Conservation (phyloP, 805 yeast species). For the Torulaspora microellipsoides region DNA sequence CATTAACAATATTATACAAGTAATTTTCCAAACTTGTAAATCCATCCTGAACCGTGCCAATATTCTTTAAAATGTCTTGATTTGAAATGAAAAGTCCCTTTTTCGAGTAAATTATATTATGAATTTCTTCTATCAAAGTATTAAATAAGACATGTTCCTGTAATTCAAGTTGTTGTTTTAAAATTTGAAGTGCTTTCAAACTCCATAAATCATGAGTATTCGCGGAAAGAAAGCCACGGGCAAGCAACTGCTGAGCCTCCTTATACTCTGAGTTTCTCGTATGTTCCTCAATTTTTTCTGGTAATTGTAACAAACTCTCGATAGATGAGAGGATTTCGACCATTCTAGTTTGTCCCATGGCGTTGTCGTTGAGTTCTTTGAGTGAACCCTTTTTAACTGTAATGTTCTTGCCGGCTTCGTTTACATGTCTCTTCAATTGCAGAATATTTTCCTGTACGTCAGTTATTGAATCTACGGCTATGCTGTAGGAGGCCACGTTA, state of each 20-base stretch:
- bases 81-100: slow-evolving; percentile 18
- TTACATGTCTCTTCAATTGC: slow-evolving; percentile 46
- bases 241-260: slow-evolving; percentile 56
- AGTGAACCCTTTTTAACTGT: slow-evolving; percentile 52
- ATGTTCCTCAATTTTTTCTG: slow-evolving; percentile 58
- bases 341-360: slow-evolving; percentile 60
- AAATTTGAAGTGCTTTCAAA: slow-evolving; percentile 48
- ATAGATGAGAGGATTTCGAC: slow-evolving; percentile 66
- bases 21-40: slow-evolving; percentile 49
- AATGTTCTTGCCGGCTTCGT: slow-evolving; percentile 46
- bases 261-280: slow-evolving; percentile 68
- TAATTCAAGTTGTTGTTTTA: slow-evolving; percentile 48
- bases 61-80: slow-evolving; percentile 23
- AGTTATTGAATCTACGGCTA: slow-evolving; percentile 57
- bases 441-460: slow-evolving; percentile 59
- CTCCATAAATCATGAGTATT: slow-evolving; percentile 53
- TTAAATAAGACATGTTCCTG: slow-evolving; percentile 64
- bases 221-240: slow-evolving; percentile 42
- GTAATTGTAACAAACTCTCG: slow-evolving; percentile 52
- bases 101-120: slow-evolving; percentile 61
- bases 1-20: slow-evolving; percentile 51
- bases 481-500: slow-evolving; percentile 78
- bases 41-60: slow-evolving; percentile 22
- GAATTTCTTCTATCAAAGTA: slow-evolving; percentile 71
- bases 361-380: slow-evolving; percentile 59